Conservation (phyloP, 1,284 basidiomycete species). For the Heterobasidion parviporum region DNA sequence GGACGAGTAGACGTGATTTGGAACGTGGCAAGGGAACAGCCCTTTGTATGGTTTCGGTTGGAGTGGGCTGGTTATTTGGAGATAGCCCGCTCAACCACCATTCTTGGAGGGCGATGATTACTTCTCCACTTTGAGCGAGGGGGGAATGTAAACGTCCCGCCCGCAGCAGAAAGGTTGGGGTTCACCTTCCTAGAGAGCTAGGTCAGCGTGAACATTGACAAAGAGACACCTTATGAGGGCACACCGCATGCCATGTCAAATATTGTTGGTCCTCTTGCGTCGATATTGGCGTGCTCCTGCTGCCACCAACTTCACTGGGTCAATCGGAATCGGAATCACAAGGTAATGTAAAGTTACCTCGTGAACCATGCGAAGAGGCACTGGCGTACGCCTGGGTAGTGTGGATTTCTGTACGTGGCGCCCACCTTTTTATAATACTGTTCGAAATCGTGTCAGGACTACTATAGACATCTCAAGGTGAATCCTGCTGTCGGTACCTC, state of each 20-base stretch:
- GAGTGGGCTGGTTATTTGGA: conserved; percentile 4
- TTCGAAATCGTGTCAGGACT: neutral
- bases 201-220: too few species aligned
- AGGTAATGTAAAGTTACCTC: conserved; percentile 22
- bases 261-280: conserved; percentile 20
- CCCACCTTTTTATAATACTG: conserved; percentile 47
- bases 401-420: conserved; percentile 63
- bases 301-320: conserved; percentile 29
- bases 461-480: conserved; percentile 17
- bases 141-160: too few species aligned
- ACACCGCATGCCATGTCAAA: conserved; percentile 46
- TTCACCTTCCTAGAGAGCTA: too few species aligned
- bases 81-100: conserved; percentile 17
- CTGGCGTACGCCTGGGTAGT: conserved; percentile 58
- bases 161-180: too few species aligned
- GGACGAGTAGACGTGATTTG: neutral
- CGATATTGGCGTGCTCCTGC: conserved; percentile 19
- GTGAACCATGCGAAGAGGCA: conserved; percentile 48
- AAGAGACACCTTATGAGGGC: conserved; percentile 5
- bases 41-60: neutral
- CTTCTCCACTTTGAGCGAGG: conserved; percentile 17
- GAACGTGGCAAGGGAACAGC: too few species aligned
- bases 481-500: conserved; percentile 23
- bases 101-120: conserved; percentile 18
- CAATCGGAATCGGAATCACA: conserved; percentile 2